Conservation (phyloP, 2,329 filamentous ascomycete genomes). For the Aspergillus sp. region DNA sequence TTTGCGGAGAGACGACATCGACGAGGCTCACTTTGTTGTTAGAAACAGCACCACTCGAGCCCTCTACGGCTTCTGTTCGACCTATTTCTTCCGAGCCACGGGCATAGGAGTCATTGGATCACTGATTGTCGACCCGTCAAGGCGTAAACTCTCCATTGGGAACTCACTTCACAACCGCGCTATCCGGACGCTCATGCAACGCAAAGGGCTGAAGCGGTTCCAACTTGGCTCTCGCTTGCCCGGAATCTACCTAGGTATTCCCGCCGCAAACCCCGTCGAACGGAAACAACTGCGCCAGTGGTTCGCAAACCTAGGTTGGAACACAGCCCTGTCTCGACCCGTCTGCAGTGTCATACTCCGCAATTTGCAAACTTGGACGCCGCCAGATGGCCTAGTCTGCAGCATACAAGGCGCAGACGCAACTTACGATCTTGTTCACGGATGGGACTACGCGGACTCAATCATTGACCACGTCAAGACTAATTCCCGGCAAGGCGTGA, state of each 20-base stretch:
- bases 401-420: conserved; percentile 71
- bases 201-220: conserved; percentile 71
- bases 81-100: conserved; percentile 72
- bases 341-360: conserved; percentile 72
- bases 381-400: conserved; percentile 74
- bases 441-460: conserved; percentile 70
- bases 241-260: conserved; percentile 83
- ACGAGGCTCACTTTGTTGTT: conserved; percentile 87
- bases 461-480: conserved; percentile 74
- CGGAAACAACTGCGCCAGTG: conserved; percentile 67
- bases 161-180: conserved; percentile 85
- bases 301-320: conserved; percentile 92
- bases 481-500: conserved; percentile 72
- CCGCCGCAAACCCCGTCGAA: conserved; percentile 62
- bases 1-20: conserved; percentile 66
- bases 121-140: conserved; percentile 83
- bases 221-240: conserved; percentile 81
- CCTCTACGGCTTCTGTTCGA: conserved; percentile 88
- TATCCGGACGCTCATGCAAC: conserved; percentile 70
- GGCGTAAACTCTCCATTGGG: conserved; percentile 86
- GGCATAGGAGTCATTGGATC: conserved; percentile 76
- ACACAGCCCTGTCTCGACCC: conserved; percentile 62
- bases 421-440: conserved; percentile 80
- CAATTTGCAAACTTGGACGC: conserved; percentile 70
- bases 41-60: conserved; percentile 90